Base-by-base conservation (phyloP, 2,329 filamentous ascomycete species). In the Nigrospora oryzae region DNA sequence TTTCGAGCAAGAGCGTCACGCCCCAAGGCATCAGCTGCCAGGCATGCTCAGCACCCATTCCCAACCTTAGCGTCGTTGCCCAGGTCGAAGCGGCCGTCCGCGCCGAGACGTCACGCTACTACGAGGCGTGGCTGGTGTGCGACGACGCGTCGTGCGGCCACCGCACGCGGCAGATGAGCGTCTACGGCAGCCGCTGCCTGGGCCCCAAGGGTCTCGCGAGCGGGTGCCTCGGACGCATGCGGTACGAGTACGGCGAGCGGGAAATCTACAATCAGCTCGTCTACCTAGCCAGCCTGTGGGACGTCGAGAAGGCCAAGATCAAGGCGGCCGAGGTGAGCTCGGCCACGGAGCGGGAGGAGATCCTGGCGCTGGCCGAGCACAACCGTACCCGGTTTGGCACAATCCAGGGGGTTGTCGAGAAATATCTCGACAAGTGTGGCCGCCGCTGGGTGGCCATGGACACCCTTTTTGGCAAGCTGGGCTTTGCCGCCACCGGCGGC, bases 391-490 rank as follows among this genome's bases (percentile, higher is more conserved):
- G 89, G 49, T 97, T 97, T 61, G 77, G 67, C 11, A 88, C 86
- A 0, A 69, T 91, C 53, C 86, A 83, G 70, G 74, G 75, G 7
- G 81, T 89, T 13, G 87, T 95, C 5, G 88, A 91, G 52, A 80
- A 71, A 58, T 94, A 95, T 66, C 66, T 95, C 55, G 88, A 89
- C 58, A 93, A 91, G 69, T 95, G 89, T 64, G 90, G 90, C 23
- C 73, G 88, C 55, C 86, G 89, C 64, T 95, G 89, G 88, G 90
- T 96, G 43, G 85, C 88, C 53, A 96, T 95, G 90, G 89, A 93
- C 64, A 83, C 74, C 52, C 66, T 96, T 51, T 96, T 95, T 72
- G 76, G 78, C 19, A 83, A 81, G 63, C 56, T 84, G 36, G 79
- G 80, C 3, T 42, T 42, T 23, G 19, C 36, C 23, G 33, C 40